Percentiles rank a stretch among this genome's conserved stretches.
Evolutionary conservation across 192 early-diverging fungal species (phyloP).

Genomic region (Rhizoclosmatium sp.): DNA sequence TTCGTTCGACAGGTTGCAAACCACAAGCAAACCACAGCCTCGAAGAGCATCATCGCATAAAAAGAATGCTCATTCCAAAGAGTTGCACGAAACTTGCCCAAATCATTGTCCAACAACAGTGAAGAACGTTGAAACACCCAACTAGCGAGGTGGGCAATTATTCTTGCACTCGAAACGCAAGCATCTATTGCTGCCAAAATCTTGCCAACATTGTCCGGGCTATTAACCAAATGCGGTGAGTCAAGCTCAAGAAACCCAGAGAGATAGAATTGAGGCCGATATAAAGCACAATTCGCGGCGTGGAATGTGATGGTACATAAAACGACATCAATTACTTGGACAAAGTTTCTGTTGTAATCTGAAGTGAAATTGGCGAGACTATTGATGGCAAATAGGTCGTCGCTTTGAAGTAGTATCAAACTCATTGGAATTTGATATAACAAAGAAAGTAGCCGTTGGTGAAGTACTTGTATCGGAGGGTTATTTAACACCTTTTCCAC

Average conservation of each 20-base stretch:
- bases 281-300: not conserved
- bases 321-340: not conserved
- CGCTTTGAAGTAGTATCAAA: not conserved
- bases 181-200: not conserved
- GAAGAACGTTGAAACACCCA: not conserved
- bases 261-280: slow-evolving; percentile 14
- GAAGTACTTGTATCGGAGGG: not conserved
- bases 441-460: not conserved
- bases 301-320: not conserved
- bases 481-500: not conserved
- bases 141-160: not conserved
- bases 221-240: not conserved
- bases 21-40: slow-evolving; percentile 22
- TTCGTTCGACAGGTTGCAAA: not conserved
- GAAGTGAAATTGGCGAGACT: not conserved
- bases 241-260: not conserved
- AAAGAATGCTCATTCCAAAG: slow-evolving; percentile 14
- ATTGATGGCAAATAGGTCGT: not conserved
- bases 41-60: not conserved
- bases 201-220: not conserved
- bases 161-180: not conserved
- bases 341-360: not conserved
- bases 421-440: not conserved
- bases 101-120: not conserved
- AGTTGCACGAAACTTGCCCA: not conserved